Evolutionary conservation across 139 green algal genomes (phyloP).

Genomic region (Chlorella ohadii): DNA sequence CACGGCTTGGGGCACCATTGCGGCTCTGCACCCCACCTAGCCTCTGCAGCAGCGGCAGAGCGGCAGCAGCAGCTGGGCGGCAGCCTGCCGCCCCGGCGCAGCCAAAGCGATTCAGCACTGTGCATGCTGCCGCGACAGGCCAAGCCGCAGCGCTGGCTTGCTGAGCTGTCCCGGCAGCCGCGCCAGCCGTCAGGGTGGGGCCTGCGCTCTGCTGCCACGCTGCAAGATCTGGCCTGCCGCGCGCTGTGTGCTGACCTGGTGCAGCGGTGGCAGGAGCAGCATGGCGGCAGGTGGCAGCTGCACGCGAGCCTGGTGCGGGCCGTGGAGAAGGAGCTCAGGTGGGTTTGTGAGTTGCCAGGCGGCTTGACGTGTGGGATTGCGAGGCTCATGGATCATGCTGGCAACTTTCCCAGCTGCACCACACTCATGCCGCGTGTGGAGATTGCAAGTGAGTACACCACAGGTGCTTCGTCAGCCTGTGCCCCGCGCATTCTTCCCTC

Average conservation of each 20-base stretch:
- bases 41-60: not conserved
- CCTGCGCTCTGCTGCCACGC: not conserved
- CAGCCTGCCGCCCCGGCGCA: not conserved
- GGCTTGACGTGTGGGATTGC: not conserved
- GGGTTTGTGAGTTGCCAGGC: not conserved
- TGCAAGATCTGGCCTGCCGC: slow-evolving; percentile 33
- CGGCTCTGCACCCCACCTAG: not conserved
- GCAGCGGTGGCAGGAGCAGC: not conserved
- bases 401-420: too few species aligned
- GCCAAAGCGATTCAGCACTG: slow-evolving; percentile 11
- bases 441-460: too few species aligned
- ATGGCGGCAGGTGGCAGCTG: not conserved
- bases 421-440: too few species aligned
- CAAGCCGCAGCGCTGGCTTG: not conserved
- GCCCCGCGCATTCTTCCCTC: too few species aligned
- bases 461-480: too few species aligned
- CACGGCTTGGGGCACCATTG: not conserved
- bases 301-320: not conserved
- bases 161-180: not conserved
- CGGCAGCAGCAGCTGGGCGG: not conserved
- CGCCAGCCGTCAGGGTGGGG: slow-evolving; percentile 13
- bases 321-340: not conserved
- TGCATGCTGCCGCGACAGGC: not conserved
- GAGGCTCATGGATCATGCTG: too few species aligned
- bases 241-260: slow-evolving; percentile 21